Percentiles rank a stretch among this genome's conserved stretches.
These are phyloP conservation scores for Debaryomyces castellii DNA, from an alignment of 805 yeast genomes.

Conservation along the genomic window DNA sequence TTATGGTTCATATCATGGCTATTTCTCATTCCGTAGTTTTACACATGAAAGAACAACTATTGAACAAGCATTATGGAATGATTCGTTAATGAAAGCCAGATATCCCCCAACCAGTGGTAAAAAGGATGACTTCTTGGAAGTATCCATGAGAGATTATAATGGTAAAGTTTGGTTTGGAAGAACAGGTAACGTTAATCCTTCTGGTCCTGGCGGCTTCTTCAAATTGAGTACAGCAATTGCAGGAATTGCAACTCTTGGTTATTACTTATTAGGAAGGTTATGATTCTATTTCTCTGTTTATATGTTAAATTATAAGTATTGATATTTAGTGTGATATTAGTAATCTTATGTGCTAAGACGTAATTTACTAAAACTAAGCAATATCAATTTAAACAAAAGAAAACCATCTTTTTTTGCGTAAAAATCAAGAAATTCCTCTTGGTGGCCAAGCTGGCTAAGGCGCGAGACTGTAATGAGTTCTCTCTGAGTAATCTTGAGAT, in stretches of 20 bases:
- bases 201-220: conserved; percentile 35
- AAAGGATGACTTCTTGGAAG: conserved; percentile 31
- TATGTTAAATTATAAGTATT: background rate
- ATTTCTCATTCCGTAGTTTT: conserved; percentile 51
- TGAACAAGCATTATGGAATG: conserved; percentile 65
- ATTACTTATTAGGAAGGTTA: conserved; percentile 14
- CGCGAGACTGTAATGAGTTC: conserved; percentile 46
- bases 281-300: background rate
- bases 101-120: conserved; percentile 58
- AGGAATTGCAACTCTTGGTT: conserved; percentile 29
- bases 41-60: conserved; percentile 71
- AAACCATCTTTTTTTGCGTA: too few relatives aligned
- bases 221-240: conserved; percentile 29
- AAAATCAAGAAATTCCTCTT: conserved; percentile 24
- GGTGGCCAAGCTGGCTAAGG: conserved; percentile 54
- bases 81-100: conserved; percentile 55
- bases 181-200: conserved; percentile 30
- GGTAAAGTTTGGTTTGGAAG: conserved; percentile 41
- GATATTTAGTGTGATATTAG: too few relatives aligned
- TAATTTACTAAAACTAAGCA: too few relatives aligned
- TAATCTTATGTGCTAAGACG: too few relatives aligned
- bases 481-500: conserved; percentile 44
- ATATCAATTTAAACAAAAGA: too few relatives aligned
- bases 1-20: conserved; percentile 79
- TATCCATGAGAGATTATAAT: conserved; percentile 26